These are phyloP conservation scores for Hanseniaspora taiwanica DNA, from an alignment of 805 yeast species.

Conservation along the genomic window DNA sequence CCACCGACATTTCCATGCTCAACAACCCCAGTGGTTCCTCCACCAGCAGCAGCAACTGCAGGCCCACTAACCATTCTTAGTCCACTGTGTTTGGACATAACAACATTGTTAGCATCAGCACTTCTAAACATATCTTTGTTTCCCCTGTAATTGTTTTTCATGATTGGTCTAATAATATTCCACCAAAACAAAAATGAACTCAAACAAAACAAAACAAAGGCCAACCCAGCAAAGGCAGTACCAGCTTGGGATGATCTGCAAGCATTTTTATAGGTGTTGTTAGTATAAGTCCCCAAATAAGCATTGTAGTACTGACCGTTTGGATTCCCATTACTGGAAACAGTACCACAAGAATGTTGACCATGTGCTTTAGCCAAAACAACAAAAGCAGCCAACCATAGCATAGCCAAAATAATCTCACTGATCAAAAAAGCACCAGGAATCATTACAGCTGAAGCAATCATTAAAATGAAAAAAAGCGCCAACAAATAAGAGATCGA, in stretches of 20 bases:
- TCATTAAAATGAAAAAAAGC: slow-evolving; percentile 11
- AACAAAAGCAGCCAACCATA: slow-evolving; percentile 26
- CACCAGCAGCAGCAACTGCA: too few relatives aligned
- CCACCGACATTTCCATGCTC: not conserved
- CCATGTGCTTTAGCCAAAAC: slow-evolving; percentile 23
- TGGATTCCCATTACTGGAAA: slow-evolving; percentile 10
- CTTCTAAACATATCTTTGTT: slow-evolving; percentile 14
- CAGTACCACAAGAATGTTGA: slow-evolving; percentile 16
- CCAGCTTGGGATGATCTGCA: slow-evolving; percentile 22
- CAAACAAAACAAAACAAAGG: slow-evolving; percentile 18
- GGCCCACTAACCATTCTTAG: slow-evolving; percentile 7
- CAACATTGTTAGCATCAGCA: slow-evolving; percentile 9
- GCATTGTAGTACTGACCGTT: slow-evolving; percentile 12
- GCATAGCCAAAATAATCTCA: slow-evolving; percentile 17
- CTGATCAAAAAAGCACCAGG: slow-evolving; percentile 17
- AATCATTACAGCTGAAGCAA: slow-evolving; percentile 11
- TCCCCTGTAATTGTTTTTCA: slow-evolving; percentile 8
- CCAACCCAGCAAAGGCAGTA: slow-evolving; percentile 22
- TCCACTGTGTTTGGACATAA: slow-evolving; percentile 15
- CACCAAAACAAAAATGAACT: slow-evolving; percentile 15
- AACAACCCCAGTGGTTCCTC: too few relatives aligned
- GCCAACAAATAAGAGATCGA: slow-evolving; percentile 18
- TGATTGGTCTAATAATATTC: slow-evolving; percentile 21
- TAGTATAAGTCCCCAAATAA: slow-evolving; percentile 10
- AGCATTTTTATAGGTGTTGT: slow-evolving; percentile 8